Evolutionary conservation across 306 rosid species (phyloP).

Genomic region (Clitoria ternatea): DNA sequence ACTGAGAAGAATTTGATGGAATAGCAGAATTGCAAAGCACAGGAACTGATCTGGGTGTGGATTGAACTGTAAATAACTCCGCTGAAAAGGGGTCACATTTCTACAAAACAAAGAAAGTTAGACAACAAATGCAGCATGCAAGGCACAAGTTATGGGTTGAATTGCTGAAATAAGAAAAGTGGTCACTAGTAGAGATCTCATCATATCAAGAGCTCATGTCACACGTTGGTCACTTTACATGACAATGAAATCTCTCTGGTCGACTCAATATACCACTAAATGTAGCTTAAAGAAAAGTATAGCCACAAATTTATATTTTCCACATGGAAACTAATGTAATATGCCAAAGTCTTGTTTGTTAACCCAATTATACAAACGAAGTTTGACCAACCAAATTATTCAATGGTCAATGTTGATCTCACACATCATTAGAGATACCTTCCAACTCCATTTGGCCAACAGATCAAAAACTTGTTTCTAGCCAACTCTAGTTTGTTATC

Average conservation of each 20-base stretch:
- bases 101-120: conserved; percentile 34
- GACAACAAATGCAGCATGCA: conserved; percentile 4
- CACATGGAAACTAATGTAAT: neutral
- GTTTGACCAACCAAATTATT: too few relatives aligned
- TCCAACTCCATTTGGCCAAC: too few relatives aligned
- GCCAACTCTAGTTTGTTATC: too few relatives aligned
- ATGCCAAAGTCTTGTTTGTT: too few relatives aligned
- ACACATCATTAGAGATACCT: too few relatives aligned
- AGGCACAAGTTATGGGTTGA: neutral
- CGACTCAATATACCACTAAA: neutral
- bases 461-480: too few relatives aligned
- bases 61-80: conserved; percentile 50
- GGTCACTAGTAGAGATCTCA: neutral
- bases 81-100: conserved; percentile 88
- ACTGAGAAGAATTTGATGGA: conserved; percentile 61
- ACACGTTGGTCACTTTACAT: neutral
- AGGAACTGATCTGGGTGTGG: conserved; percentile 60
- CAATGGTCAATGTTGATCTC: too few relatives aligned
- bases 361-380: too few relatives aligned
- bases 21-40: conserved; percentile 70
- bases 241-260: neutral
- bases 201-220: neutral
- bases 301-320: neutral
- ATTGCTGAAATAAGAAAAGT: neutral
- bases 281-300: neutral